Evolutionary conservation across 1,284 basidiomycete species (phyloP).

Genomic region (Papiliotrema nemorosa): DNA sequence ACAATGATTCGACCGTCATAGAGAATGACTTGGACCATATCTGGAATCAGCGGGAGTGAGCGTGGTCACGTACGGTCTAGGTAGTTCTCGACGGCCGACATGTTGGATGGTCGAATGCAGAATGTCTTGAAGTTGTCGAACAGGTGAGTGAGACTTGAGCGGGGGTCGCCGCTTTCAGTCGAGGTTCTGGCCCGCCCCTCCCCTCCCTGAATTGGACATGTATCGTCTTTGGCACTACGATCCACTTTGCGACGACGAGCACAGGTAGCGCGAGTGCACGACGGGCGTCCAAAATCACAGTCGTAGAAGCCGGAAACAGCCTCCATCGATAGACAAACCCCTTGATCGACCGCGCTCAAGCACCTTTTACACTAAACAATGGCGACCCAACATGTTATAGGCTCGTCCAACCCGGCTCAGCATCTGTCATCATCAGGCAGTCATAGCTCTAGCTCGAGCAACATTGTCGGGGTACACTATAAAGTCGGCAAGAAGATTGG

Average conservation of each 20-base stretch:
- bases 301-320: too few relatives aligned
- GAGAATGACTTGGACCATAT: constrained; percentile 48
- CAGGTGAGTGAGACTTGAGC: neutral
- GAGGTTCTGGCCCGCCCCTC: neutral
- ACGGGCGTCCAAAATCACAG: too few relatives aligned
- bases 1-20: constrained; percentile 49
- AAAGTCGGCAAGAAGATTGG: constrained; percentile 62
- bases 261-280: too few relatives aligned
- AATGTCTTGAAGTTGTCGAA: too few relatives aligned
- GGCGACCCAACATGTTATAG: constrained; percentile 50
- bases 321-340: neutral
- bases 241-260: too few relatives aligned
- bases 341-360: neutral
- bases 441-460: constrained; percentile 47
- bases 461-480: constrained; percentile 57
- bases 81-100: constrained; percentile 43
- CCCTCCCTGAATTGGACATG: too few relatives aligned
- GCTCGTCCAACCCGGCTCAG: constrained; percentile 44
- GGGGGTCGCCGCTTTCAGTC: too few relatives aligned
- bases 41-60: constrained; percentile 13
- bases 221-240: too few relatives aligned
- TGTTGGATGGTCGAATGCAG: constrained; percentile 13
- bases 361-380: too few relatives aligned
- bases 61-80: constrained; percentile 37
- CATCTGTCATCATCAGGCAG: constrained; percentile 38